Conservation (phyloP, 2,329 filamentous ascomycete species). For the Colletotrichum cuscutae region DNA sequence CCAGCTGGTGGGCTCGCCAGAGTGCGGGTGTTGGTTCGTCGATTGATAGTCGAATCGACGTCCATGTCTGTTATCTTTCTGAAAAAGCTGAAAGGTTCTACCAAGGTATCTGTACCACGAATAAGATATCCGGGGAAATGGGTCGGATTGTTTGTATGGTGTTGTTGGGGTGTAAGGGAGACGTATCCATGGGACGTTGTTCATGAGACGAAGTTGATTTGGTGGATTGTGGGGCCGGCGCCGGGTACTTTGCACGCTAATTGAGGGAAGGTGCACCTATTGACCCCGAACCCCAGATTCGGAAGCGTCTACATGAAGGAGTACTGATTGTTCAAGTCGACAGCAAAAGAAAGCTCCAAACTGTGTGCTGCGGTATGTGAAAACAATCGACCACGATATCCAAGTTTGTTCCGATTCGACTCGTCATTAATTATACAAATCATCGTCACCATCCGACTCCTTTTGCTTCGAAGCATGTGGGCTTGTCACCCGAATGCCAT, state of each 20-base stretch:
- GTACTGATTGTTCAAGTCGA: too few species aligned
- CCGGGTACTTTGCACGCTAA: too few species aligned
- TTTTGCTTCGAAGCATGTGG: slow-evolving; percentile 51
- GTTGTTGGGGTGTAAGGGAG: slow-evolving; percentile 11
- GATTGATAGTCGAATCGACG: not conserved
- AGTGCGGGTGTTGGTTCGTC: not conserved
- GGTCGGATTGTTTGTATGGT: not conserved
- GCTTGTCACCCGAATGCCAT: slow-evolving; percentile 56
- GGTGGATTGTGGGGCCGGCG: too few species aligned
- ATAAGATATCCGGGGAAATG: not conserved
- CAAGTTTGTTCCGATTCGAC: too few species aligned
- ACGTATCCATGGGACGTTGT: slow-evolving; percentile 11
- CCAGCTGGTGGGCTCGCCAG: not conserved
- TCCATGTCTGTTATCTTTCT: not conserved
- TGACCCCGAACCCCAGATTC: too few species aligned
- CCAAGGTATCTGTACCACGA: not conserved
- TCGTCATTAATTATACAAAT: slow-evolving; percentile 39
- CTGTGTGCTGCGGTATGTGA: too few species aligned
- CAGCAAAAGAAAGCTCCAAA: too few species aligned
- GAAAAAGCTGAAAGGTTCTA: not conserved
- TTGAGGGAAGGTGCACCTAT: too few species aligned
- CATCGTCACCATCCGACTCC: slow-evolving; percentile 37
- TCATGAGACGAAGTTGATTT: too few species aligned
- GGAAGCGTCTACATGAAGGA: too few species aligned
- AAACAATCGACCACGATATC: too few species aligned